These are phyloP conservation scores for Metarhizium anisopliae DNA, from an alignment of 2,329 filamentous ascomycete species.

Conservation along the genomic window DNA sequence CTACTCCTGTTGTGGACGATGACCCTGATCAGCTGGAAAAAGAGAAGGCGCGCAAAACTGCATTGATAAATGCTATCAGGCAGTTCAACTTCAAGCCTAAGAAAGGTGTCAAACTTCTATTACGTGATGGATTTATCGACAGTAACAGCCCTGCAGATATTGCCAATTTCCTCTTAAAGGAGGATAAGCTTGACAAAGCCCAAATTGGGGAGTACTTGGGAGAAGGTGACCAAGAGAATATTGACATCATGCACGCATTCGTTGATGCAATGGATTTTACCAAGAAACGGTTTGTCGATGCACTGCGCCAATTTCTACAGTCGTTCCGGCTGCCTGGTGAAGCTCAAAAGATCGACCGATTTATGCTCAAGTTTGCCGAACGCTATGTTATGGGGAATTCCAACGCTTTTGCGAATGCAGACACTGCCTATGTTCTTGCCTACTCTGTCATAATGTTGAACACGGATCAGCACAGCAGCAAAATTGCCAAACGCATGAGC, in stretches of 20 bases:
- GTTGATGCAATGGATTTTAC: conserved; percentile 92
- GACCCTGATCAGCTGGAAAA: conserved; percentile 92
- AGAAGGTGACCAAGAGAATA: conserved; percentile 86
- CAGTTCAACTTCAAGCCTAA: conserved; percentile 99
- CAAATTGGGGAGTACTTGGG: conserved; percentile 91
- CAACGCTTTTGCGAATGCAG: conserved; percentile 94
- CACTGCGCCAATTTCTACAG: conserved; percentile 83
- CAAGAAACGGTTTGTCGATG: conserved; percentile 86
- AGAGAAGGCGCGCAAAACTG: conserved; percentile 89
- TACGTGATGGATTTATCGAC: conserved; percentile 79
- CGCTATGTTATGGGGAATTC: conserved; percentile 92
- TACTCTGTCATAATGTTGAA: conserved; percentile 98
- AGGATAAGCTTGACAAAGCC: conserved; percentile 82
- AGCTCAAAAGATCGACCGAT: conserved; percentile 97
- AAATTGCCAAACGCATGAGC: conserved; percentile 79
- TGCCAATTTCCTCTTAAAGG: conserved; percentile 69
- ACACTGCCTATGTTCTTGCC: conserved; percentile 90
- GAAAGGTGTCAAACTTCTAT: conserved; percentile 73
- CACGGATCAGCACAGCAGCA: conserved; percentile 86
- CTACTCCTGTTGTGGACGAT: conserved; percentile 68
- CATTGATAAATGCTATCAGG: conserved; percentile 76
- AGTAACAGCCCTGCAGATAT: conserved; percentile 74
- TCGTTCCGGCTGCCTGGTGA: conserved; percentile 92
- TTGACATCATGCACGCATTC: conserved; percentile 97
- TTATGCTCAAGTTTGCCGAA: conserved; percentile 98